Evolutionary conservation across 371 early-diverging fungal species (phyloP), one percentile per base, ranked within the genome.

Genomic region (Amoeboaphelidium protococcarum): DNA sequence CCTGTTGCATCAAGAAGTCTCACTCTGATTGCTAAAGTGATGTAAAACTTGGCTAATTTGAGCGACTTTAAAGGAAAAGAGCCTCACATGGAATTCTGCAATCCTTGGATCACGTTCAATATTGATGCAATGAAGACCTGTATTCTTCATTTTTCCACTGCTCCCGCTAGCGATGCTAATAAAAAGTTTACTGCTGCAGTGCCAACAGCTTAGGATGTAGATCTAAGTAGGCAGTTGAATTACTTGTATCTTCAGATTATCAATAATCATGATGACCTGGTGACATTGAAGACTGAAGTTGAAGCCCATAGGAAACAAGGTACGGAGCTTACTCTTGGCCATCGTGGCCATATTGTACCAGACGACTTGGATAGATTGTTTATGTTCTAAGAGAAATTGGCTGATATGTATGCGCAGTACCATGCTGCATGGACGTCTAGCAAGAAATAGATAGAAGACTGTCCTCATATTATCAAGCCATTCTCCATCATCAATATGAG

Each of bases 21-120:
- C 26, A 51, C 52, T 0, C 21, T 51, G 3, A 40, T 51, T 4
- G 52, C 47, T 16, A 51, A 51, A 27, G 23, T 46, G 6, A 16
- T 51, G 2, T 48, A 51, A 40, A 47, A 48, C 13, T 27, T 51
- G 19, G 52, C 52, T 1, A 47, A 47, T 26, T 43, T 47, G 23
- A 48, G 20, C 0, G 21, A 26, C 6, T 51, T 51, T 26, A 46
- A 26, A 20, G 37, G 24, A 19, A 51, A 51, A 26, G 52, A 51
- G 27, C 48, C 37, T 13, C 47, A 51, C 20, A 51, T 51, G 52
- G 16, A 31, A 16, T 31, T 31, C 37, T 31, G 37, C 16, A 31
- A 31, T 31, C 10, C 6, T 10, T 31, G 37, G 37, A 31, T 31
- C 16, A 10, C 16, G 37, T 31, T 6, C 10, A 31, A 31, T 31